Evolutionary conservation across 371 early-diverging fungal genomes (phyloP).

Genomic region (Rhizopus delemar): DNA sequence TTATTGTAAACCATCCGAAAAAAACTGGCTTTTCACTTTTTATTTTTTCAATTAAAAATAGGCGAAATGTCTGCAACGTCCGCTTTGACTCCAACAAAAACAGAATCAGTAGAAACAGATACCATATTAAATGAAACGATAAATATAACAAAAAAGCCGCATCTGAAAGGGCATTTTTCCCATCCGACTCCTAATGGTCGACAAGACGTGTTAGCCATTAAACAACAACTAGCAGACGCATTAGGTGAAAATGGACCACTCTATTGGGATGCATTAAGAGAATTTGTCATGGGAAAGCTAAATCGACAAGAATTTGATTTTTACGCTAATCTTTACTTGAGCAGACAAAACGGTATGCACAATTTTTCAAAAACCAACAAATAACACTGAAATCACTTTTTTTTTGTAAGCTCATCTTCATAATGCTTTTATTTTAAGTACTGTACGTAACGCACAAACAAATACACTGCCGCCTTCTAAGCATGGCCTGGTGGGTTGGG

Average conservation of each 20-base stretch:
- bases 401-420: conserved; percentile 62
- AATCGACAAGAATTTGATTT: conserved; percentile 80
- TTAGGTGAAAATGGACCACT: conserved; percentile 77
- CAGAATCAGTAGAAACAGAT: not conserved
- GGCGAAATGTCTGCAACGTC: not conserved
- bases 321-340: conserved; percentile 70
- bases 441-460: conserved; percentile 75
- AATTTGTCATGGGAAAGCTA: conserved; percentile 77
- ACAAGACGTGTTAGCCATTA: conserved; percentile 71
- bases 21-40: not conserved
- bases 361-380: not conserved
- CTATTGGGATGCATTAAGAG: conserved; percentile 78
- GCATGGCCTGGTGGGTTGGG: conserved; percentile 64
- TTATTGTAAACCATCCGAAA: not conserved
- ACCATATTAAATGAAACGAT: not conserved
- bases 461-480: conserved; percentile 71
- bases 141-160: not conserved
- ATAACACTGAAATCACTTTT: conserved; percentile 3
- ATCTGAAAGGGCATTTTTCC: conserved; percentile 25
- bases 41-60: not conserved
- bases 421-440: conserved; percentile 79
- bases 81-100: not conserved
- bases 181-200: conserved; percentile 53
- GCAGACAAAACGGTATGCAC: conserved; percentile 59
- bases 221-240: conserved; percentile 77